A percentile compares a stretch with the other conserved stretches of the same genome.
Evolutionary conservation across 495 filamentous ascomycete genomes (phyloP).

Genomic region (Cercophora newfieldiana): DNA sequence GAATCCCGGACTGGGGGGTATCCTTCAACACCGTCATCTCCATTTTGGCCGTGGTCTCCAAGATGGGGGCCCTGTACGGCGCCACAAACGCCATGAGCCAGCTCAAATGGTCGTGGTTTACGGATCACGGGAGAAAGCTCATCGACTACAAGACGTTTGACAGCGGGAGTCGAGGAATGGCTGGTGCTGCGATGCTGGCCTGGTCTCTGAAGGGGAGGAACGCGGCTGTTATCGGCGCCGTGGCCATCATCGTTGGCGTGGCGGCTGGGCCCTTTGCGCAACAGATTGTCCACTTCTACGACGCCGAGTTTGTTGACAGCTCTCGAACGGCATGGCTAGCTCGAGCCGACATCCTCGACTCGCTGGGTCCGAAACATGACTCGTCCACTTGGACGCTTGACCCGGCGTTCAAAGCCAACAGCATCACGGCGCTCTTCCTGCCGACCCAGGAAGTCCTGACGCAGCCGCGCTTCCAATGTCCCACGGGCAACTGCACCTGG

Average conservation of each 20-base stretch:
- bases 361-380: not conserved
- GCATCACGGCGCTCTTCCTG: not conserved
- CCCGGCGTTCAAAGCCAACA: not conserved
- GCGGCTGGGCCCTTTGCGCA: conserved; percentile 2
- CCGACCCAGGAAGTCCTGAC: not conserved
- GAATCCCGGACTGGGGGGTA: not conserved
- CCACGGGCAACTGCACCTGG: conserved; percentile 12
- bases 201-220: not conserved
- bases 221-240: not conserved
- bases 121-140: not conserved
- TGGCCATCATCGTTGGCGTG: not conserved
- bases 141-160: conserved; percentile 5
- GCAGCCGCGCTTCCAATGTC: not conserved
- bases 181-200: not conserved
- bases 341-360: not conserved
- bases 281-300: conserved; percentile 4
- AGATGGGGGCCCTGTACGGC: conserved; percentile 1
- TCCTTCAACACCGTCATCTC: conserved; percentile 1
- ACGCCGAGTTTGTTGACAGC: not conserved
- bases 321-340: not conserved
- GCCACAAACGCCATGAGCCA: conserved; percentile 1
- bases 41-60: not conserved
- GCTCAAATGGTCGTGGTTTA: not conserved
- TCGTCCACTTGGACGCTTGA: not conserved
- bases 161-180: not conserved